Evolutionary conservation across 176 grass and related monocot genomes (phyloP).

Genomic region (Triticum turgidum): DNA sequence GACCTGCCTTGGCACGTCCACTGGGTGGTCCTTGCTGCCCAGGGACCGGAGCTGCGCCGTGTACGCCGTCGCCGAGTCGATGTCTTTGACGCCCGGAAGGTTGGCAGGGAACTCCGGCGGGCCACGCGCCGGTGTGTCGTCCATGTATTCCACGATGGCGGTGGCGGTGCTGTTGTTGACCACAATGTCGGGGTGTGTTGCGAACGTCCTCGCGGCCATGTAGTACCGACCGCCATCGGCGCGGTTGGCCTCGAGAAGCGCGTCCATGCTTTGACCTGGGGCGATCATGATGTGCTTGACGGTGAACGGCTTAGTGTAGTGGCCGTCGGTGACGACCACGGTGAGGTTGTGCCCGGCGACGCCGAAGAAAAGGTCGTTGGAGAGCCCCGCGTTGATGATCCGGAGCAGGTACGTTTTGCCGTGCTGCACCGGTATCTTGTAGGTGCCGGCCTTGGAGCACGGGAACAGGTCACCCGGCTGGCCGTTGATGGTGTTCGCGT

Average conservation of each 20-base stretch:
- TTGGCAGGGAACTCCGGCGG: no score
- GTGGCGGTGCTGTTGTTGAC: constrained; percentile 23
- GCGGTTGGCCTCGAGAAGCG: constrained; percentile 12
- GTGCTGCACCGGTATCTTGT: constrained; percentile 41
- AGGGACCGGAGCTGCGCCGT: no score
- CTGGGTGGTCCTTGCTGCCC: no score
- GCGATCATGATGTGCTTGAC: constrained; percentile 32
- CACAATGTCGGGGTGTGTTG: fast-evolving
- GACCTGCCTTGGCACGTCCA: no score
- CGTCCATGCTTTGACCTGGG: constrained; percentile 37
- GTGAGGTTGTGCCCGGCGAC: no score
- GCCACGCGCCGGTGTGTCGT: not conserved
- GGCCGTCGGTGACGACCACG: no score
- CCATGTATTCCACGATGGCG: constrained; percentile 28
- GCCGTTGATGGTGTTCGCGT: constrained; percentile 59
- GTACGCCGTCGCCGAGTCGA: no score
- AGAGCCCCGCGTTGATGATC: no score
- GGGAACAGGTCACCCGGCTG: constrained; percentile 26
- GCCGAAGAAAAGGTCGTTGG: no score
- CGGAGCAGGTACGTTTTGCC: not conserved
- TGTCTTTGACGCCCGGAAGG: no score
- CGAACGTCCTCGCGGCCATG: constrained; percentile 30
- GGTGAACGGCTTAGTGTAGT: constrained; percentile 42
- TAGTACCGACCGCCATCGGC: constrained; percentile 25
- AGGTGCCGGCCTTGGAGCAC: constrained; percentile 10